Evolutionary conservation across 495 filamentous ascomycete genomes (phyloP), one percentile per base, ranked within the genome.

Genomic region (Evansstolkia leycettana): DNA sequence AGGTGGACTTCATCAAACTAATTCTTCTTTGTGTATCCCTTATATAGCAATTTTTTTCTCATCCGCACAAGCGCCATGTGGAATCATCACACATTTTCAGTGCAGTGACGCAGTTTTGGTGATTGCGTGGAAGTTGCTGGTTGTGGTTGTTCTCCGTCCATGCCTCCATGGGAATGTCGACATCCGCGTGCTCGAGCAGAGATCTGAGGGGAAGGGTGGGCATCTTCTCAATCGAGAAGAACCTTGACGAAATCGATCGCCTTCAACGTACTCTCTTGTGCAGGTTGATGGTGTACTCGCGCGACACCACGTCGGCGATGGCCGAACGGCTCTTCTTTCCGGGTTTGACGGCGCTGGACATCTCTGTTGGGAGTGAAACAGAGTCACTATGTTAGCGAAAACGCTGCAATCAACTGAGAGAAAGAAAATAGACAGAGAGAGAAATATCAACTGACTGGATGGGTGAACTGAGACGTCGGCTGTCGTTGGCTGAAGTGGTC

Each of bases 281-380:
- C 45, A 99, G 69, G 76, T 99, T 89, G 75, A 99, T 99, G 63
- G 90, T 99, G 78, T 96, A 99, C 74, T 99, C 92, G 75, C 90
- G 86, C 40, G 90, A 78, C 57, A 99, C 90, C 54, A 96, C 92
- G 67, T 96, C 88, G 57, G 83, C 80, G 63, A 96, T 93, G 67
- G 90, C 90, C 59, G 87, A 94, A 58, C 88, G 83, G 51, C 55
- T 69, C 69, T n/a, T n/a, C 79, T 93, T 93, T 62, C 68, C 74
- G 48, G 73, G 50, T 37, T 57, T 52, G 50, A 56, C 53, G 50
- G 37, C 34, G 59, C 73, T 74, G 69, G 81, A 81, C 82, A 86
- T 88, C 73, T 73, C 72, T 78, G 54, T 12, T 15, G 34, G 14
- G 14, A 37, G 25, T 16, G 19, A 42, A 34, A 38, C n/a, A 12